Evolutionary conservation across 768 basidiomycete species (phyloP), one percentile per base, ranked within the genome.

Genomic region (Leccinum imitatum): DNA sequence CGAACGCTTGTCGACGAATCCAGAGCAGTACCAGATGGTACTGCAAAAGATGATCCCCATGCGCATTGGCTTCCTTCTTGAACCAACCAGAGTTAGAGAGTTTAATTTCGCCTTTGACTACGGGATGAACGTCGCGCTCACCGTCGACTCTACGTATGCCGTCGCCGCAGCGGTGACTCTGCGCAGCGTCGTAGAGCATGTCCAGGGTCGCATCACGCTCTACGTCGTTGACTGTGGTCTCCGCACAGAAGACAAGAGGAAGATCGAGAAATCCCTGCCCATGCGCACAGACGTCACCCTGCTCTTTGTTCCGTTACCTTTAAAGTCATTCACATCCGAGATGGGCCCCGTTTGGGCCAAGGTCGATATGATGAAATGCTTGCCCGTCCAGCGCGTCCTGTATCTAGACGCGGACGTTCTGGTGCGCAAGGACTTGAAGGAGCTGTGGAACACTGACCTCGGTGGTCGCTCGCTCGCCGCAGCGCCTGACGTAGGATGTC

Each of bases 401-500:
- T 85, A 84, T 62, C 73, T 85, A 15, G 84, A 86, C 46, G 79
- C 80, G 8, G 85, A 86, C 63, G 71, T 78, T 14, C 69, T 85
- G 1, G 77, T 84, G 11, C 76, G 79, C 17, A 64, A 57, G 10
- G 76, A 76, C 60, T 44, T 84, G 54, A 65, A 62, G 35, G 67
- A 63, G 13, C 65, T 85, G 41, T 86, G 83, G 84, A 63, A 73
- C 19, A 78, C 71, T 4, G 76, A 84, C 65, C 69, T 85, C 50
- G 44, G 62, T 6, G 80, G 77, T 8, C 74, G 69, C n/a, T 33
- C 73, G 4, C 59, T 86, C 25, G 83, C 75, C 2, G 84, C 84
- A 2, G 76, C 63, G 11, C 62, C 68, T 3, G 83, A 86, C 67
- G 74, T 86, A 21, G 84, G 84, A 3, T 73, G 66, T 57, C 84